These are phyloP conservation scores for Stagonosporopsis vannaccii DNA, from an alignment of 2,329 filamentous ascomycete genomes.

Conservation along the genomic window DNA sequence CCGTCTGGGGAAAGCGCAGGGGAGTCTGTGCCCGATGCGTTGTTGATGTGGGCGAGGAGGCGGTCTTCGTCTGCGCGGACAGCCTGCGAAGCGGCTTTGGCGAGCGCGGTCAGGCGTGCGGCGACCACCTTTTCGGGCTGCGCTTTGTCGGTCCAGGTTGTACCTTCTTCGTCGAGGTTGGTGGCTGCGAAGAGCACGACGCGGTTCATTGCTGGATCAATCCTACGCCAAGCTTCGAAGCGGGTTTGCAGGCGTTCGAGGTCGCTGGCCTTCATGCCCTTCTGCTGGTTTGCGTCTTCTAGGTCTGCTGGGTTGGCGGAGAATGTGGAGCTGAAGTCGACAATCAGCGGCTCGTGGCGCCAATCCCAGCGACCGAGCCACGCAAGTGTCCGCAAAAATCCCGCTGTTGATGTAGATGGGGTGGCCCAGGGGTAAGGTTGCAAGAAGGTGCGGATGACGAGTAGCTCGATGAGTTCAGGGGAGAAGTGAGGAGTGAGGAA, in stretches of 20 bases:
- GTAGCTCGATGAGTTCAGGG: conserved; percentile 83
- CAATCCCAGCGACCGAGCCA: conserved; percentile 92
- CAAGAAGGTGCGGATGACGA: conserved; percentile 80
- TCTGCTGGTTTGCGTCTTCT: conserved; percentile 23
- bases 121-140: conserved; percentile 82
- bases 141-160: conserved; percentile 76
- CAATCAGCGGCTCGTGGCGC: conserved; percentile 79
- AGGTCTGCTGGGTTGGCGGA: conserved; percentile 29
- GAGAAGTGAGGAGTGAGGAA: conserved; percentile 78
- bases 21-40: not conserved
- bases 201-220: conserved; percentile 88
- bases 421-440: conserved; percentile 80
- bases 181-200: conserved; percentile 83
- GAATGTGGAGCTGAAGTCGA: conserved; percentile 68
- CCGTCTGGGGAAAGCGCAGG: conserved; percentile 53
- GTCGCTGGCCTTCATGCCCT: conserved; percentile 64
- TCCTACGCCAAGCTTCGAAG: conserved; percentile 83
- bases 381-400: conserved; percentile 80
- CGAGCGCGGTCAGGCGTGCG: conserved; percentile 80
- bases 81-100: conserved; percentile 69
- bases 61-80: conserved; percentile 61
- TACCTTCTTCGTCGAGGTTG: conserved; percentile 77
- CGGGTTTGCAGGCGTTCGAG: conserved; percentile 71
- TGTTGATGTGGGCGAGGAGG: conserved; percentile 49
- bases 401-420: conserved; percentile 78